These are phyloP conservation scores for Colletotrichum scovillei DNA, from an alignment of 2,329 filamentous ascomycete genomes.

Conservation along the genomic window DNA sequence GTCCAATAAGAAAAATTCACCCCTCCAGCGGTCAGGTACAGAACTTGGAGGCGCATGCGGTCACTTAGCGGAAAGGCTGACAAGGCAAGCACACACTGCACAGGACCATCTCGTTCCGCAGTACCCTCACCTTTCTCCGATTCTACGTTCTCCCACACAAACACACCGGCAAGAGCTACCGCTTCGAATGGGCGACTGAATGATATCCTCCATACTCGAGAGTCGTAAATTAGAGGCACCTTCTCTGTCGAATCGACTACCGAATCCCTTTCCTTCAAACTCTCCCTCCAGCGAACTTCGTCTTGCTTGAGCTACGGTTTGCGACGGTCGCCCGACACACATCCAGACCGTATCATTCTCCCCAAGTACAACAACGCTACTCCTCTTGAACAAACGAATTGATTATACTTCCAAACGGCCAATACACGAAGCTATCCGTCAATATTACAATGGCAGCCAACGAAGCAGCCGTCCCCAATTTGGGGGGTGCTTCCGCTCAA, in stretches of 20 bases:
- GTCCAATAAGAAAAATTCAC: slow-evolving; percentile 30
- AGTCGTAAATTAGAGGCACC: slow-evolving; percentile 15
- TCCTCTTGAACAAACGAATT: background rate
- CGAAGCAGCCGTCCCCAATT: slow-evolving; percentile 46
- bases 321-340: slow-evolving; percentile 21
- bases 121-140: slow-evolving; percentile 22
- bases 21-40: slow-evolving; percentile 27
- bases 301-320: slow-evolving; percentile 13
- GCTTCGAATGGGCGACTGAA: slow-evolving; percentile 21
- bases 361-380: background rate
- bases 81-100: slow-evolving; percentile 24
- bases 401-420: background rate
- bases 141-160: slow-evolving; percentile 22
- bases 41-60: slow-evolving; percentile 18
- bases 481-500: slow-evolving; percentile 40
- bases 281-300: background rate
- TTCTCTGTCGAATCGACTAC: background rate
- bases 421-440: slow-evolving; percentile 1
- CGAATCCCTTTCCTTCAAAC: background rate
- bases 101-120: slow-evolving; percentile 17
- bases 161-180: slow-evolving; percentile 4
- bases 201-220: background rate
- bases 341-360: slow-evolving; percentile 5
- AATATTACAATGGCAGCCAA: slow-evolving; percentile 51
- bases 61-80: slow-evolving; percentile 33